phyloP scores from a whole-genome alignment of 768 basidiomycete species.

The Panellus pusillus region DNA sequence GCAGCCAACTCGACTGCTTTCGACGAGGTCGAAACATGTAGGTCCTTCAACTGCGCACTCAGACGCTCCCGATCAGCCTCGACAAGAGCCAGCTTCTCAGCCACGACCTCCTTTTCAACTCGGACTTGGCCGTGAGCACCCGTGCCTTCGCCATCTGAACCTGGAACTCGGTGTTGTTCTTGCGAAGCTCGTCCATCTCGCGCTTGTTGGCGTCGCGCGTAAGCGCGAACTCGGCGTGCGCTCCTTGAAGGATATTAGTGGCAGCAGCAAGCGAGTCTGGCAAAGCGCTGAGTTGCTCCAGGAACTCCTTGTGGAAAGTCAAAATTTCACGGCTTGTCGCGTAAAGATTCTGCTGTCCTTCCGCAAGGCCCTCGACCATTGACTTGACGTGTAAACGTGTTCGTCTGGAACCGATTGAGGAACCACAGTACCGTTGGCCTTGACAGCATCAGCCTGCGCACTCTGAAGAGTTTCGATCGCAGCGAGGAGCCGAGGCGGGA shows the following conservation, averaged over 20 bases:
- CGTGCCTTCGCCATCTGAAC: conserved; percentile 75
- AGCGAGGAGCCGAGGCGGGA: conserved; percentile 48
- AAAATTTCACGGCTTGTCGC: conserved; percentile 50
- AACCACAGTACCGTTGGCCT: conserved; percentile 27
- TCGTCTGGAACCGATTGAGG: conserved; percentile 29
- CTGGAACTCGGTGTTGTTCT: conserved; percentile 67
- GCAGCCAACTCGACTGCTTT: conserved; percentile 48
- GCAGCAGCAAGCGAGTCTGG: conserved; percentile 59
- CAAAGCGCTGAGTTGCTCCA: conserved; percentile 54
- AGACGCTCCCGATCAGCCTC: conserved; percentile 70
- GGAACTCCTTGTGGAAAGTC: conserved; percentile 50
- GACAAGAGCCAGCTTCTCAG: conserved; percentile 56
- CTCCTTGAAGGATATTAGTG: conserved; percentile 55
- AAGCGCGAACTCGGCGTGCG: conserved; percentile 60
- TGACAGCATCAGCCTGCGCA: conserved; percentile 36
- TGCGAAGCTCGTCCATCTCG: conserved; percentile 71
- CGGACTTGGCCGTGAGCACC: conserved; percentile 75
- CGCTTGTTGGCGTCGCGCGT: conserved; percentile 57
- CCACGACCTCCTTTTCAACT: conserved; percentile 76
- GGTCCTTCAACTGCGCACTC: conserved; percentile 53
- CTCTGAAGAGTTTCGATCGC: conserved; percentile 44
- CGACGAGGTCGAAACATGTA: conserved; percentile 42
- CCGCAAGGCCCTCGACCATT: conserved; percentile 47
- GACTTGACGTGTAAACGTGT: conserved; percentile 47
- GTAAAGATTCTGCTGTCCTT: conserved; percentile 50